phyloP scores from a whole-genome alignment of 148 eudicot genomes.

The Oxyria digyna region DNA sequence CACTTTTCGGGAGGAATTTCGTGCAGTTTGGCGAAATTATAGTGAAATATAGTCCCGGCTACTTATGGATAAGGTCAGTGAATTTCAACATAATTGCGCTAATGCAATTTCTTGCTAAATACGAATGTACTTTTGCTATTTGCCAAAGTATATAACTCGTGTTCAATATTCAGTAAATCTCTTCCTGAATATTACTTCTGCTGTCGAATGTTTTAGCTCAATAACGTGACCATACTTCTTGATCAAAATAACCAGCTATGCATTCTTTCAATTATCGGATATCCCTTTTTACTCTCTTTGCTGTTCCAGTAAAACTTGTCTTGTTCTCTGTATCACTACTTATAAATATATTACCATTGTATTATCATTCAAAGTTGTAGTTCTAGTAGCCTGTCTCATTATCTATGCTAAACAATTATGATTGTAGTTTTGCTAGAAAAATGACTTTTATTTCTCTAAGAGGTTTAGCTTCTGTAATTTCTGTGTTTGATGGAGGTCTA shows the following conservation, averaged over 20 bases:
- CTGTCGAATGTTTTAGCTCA: neutral
- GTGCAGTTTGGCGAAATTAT: slow-evolving; percentile 97
- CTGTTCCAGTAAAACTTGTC: neutral
- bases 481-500: neutral
- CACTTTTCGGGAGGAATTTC: slow-evolving; percentile 96
- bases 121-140: neutral
- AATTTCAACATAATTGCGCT: neutral
- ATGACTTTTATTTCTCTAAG: neutral
- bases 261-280: neutral
- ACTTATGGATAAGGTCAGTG: slow-evolving; percentile 27
- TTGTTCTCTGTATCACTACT: neutral
- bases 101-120: neutral
- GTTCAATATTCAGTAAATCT: neutral
- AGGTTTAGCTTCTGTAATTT: neutral
- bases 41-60: slow-evolving; percentile 55
- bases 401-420: neutral
- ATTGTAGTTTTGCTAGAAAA: neutral
- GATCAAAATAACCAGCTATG: neutral
- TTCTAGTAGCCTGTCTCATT: neutral
- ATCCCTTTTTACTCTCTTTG: neutral
- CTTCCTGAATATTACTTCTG: neutral
- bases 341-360: neutral
- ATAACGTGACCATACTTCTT: neutral
- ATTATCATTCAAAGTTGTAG: neutral
- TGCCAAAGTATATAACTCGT: neutral